Evolutionary conservation across 2,329 filamentous ascomycete genomes (phyloP).

Genomic region (Fusarium chaquense): DNA sequence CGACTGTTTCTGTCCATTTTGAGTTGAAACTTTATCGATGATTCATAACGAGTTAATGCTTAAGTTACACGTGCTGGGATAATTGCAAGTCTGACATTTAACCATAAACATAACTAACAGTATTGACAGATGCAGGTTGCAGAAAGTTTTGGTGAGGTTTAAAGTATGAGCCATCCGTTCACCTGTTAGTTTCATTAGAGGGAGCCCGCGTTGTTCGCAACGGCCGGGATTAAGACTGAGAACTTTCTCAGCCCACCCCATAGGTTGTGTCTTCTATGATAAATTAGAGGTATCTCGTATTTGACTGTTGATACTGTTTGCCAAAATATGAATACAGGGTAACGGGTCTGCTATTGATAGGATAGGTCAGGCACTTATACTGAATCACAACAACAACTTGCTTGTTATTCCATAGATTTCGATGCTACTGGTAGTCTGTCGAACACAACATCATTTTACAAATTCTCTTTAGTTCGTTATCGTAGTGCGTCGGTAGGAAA

Average conservation of each 20-base stretch:
- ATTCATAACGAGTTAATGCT: neutral
- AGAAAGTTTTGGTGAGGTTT: neutral
- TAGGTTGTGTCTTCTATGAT: neutral
- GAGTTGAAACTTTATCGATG: neutral
- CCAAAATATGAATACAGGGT: too few species aligned
- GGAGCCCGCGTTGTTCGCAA: too few species aligned
- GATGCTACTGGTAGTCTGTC: neutral
- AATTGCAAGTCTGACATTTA: neutral
- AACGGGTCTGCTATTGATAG: too few species aligned
- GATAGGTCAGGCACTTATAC: too few species aligned
- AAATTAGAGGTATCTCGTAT: too few species aligned
- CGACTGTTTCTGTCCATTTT: neutral
- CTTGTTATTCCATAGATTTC: accelerated
- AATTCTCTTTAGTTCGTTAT: neutral
- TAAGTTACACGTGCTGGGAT: neutral
- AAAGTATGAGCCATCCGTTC: neutral
- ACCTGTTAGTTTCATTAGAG: neutral
- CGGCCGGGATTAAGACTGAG: accelerated
- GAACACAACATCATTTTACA: too few species aligned
- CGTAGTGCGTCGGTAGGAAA: accelerated
- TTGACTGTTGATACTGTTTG: too few species aligned
- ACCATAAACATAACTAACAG: neutral
- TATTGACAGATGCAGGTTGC: neutral
- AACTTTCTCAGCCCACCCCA: accelerated
- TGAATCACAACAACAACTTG: neutral